Base-by-base conservation (phyloP, 176 grass and related monocot species). In the Poa pratensis region DNA sequence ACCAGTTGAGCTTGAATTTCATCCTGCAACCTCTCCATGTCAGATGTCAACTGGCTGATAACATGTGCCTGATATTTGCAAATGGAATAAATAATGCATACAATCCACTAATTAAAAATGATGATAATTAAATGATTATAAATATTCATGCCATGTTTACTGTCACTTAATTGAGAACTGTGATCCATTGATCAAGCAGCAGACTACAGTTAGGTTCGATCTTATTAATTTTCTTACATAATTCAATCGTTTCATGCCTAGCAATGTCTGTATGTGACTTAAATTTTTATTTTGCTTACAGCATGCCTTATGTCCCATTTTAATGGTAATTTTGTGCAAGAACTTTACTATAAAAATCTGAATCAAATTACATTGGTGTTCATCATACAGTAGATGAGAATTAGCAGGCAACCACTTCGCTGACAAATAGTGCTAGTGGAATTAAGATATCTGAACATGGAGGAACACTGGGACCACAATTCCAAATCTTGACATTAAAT, bases 1-100 rank as follows among this genome's bases (percentile, higher is more conserved):
- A 99, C 97, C 88, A 92, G 78, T 85, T 94, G 97, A 94, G 92
- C 90, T 86, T 96, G 90, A 74, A 96, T 94, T 91, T 99, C 97
- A 71, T 90, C 86, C 53, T 91, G 90, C 76, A 99, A 90, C 68
- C 77, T 90, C 80, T 96, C 94, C 84, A 99, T 91, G 83, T 99
- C 92, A 78, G 84, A 99, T 85, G 92, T 94, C 86, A 99, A 86
- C 82, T 94, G 94, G 82, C 90, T 88, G 85, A 99, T 94, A 66
- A 92, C 69, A 28, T 99, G 87, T 18, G 91, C 97, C 97, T 99
- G 75, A 60, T 49, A 87, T 75, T 75, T 69, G 49, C 15, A 84
- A 50, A 60, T n/a, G 48, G 8, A 20, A 37, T n/a, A 48, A 65
- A 87, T 53, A 50, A 60, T 12, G 18, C 34, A 65, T 62, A 34